Percentiles rank a stretch among this genome's conserved stretches.
Evolutionary conservation across 345 rosid species (phyloP).

Genomic region (Mallotus nudiflorus): DNA sequence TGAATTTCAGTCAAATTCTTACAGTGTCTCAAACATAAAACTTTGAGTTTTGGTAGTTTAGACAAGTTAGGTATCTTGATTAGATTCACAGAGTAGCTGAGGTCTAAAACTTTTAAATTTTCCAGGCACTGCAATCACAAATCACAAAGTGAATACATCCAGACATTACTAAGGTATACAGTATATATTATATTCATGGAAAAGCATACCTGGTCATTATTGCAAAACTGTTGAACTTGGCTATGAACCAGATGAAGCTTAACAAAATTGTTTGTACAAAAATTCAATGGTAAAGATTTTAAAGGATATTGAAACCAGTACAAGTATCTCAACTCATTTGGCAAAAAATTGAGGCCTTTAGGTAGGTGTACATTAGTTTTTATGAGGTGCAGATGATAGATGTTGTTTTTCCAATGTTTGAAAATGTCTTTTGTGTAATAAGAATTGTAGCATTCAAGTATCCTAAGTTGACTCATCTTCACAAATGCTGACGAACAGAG

Average conservation of each 20-base stretch:
- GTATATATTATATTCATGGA: no score
- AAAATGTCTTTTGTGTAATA: neutral
- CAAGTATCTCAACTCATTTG: neutral
- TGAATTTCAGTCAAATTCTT: slow-evolving; percentile 4
- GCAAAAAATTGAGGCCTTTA: neutral
- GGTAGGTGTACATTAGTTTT: neutral
- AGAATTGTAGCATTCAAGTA: no score
- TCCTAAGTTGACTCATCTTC: no score
- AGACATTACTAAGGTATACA: no score
- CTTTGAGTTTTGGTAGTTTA: slow-evolving; percentile 5
- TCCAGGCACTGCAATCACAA: no score
- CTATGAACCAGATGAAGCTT: neutral
- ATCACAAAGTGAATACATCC: no score
- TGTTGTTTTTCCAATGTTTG: neutral
- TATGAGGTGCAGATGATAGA: neutral
- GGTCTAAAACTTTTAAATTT: no score
- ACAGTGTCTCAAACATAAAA: neutral
- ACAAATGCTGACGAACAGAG: no score
- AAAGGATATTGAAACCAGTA: no score
- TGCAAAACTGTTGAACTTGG: neutral
- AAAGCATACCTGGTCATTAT: neutral
- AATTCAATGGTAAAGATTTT: no score
- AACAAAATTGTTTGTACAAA: neutral
- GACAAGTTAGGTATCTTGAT: no score
- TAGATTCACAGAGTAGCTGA: no score